Percentiles rank a stretch among this genome's conserved stretches.
Conservation (phyloP, 2,329 filamentous ascomycete species). For the Mariannaea elegans region DNA sequence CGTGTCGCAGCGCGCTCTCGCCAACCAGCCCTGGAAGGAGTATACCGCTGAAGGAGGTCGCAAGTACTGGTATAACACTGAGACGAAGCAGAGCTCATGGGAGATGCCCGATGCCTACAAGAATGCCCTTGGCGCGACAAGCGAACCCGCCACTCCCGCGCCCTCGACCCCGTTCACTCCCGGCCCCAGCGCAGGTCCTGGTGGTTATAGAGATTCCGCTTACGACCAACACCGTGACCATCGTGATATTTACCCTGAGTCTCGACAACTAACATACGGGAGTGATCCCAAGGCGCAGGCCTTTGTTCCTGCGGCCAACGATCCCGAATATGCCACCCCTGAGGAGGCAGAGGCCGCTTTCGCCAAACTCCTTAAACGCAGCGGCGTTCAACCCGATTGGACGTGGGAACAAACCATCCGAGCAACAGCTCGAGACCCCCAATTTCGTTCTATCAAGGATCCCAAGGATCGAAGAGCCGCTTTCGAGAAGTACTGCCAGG, state of each 20-base stretch:
- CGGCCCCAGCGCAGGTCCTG: conserved; percentile 37
- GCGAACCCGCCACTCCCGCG: conserved; percentile 52
- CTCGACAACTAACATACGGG: conserved; percentile 66
- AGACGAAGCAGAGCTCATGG: conserved; percentile 94
- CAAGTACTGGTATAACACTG: conserved; percentile 95
- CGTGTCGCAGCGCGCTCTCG: conserved; percentile 72
- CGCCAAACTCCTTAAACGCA: conserved; percentile 85
- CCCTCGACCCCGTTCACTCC: conserved; percentile 54
- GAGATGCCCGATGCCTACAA: conserved; percentile 89
- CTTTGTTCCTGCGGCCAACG: conserved; percentile 70
- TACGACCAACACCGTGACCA: conserved; percentile 51
- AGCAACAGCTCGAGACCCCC: conserved; percentile 85
- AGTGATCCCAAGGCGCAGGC: conserved; percentile 65
- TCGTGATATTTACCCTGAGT: conserved; percentile 56
- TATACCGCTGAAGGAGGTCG: conserved; percentile 86
- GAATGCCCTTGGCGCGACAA: conserved; percentile 71
- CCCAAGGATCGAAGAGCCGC: conserved; percentile 88
- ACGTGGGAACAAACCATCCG: conserved; percentile 91
- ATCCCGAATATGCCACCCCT: conserved; percentile 79
- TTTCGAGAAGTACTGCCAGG: conserved; percentile 94
- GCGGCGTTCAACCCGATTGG: conserved; percentile 90
- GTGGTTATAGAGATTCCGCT: conserved; percentile 47
- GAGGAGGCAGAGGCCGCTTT: conserved; percentile 96
- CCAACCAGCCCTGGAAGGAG: conserved; percentile 90
- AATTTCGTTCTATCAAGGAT: conserved; percentile 92